Evolutionary conservation across 352 stramenopile species (phyloP).

Genomic region (Globisporangium okanoganense): DNA sequence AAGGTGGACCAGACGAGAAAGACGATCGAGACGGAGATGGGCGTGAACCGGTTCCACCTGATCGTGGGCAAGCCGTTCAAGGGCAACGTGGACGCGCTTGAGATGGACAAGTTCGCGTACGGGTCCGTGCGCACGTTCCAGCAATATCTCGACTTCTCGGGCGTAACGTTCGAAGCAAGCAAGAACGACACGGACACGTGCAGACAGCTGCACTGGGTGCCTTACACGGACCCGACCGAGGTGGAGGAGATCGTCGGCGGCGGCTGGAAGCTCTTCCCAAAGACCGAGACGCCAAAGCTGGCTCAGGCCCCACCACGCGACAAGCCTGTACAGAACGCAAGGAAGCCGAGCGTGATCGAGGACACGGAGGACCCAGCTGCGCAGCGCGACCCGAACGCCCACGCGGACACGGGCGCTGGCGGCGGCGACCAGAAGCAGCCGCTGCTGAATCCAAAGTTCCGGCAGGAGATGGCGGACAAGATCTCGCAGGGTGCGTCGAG

Average conservation of each 20-base stretch:
- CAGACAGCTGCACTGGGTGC: slow-evolving; percentile 67
- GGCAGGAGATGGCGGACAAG: slow-evolving; percentile 37
- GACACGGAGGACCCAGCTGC: slow-evolving; percentile 28
- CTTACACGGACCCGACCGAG: slow-evolving; percentile 48
- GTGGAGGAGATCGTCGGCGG: slow-evolving; percentile 46
- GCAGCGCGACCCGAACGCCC: slow-evolving; percentile 26
- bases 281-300: slow-evolving; percentile 8
- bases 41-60: slow-evolving; percentile 52
- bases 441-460: slow-evolving; percentile 32
- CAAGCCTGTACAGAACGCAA: slow-evolving; percentile 18
- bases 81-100: slow-evolving; percentile 49
- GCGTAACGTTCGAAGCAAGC: slow-evolving; percentile 42
- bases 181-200: slow-evolving; percentile 58
- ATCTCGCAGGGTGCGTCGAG: slow-evolving; percentile 24
- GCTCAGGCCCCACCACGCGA: slow-evolving; percentile 1
- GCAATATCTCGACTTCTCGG: slow-evolving; percentile 58
- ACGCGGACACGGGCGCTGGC: slow-evolving; percentile 36
- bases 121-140: slow-evolving; percentile 50
- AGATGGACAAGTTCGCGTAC: slow-evolving; percentile 60
- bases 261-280: slow-evolving; percentile 43
- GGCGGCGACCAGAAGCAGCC: slow-evolving; percentile 24
- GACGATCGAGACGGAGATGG: slow-evolving; percentile 48
- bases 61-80: slow-evolving; percentile 56
- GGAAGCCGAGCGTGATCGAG: slow-evolving; percentile 21
- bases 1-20: slow-evolving; percentile 39